phyloP scores from a whole-genome alignment of 73 alveolate genomes.

The Durusdinium trenchii region DNA sequence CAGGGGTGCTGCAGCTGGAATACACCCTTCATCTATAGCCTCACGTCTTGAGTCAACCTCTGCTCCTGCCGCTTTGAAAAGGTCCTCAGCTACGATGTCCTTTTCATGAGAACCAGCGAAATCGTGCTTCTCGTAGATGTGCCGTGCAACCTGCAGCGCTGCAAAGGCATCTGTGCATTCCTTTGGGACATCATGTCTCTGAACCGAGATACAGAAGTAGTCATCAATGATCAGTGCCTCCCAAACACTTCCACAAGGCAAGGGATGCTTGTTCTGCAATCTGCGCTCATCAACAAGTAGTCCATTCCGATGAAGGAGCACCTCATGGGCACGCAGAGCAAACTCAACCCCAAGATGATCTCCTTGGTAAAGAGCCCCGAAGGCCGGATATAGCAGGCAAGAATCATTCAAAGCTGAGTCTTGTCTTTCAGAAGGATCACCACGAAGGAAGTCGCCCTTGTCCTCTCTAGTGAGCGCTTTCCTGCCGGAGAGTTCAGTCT shows the following conservation, averaged over 20 bases:
- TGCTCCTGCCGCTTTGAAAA: conserved; percentile 7
- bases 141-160: neutral
- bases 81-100: neutral
- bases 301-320: neutral
- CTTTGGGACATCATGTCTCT: neutral
- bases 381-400: neutral
- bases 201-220: neutral
- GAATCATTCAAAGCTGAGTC: neutral
- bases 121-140: neutral
- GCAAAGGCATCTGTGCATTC: neutral
- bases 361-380: neutral
- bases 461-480: neutral
- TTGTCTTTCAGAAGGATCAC: neutral
- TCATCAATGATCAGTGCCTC: neutral
- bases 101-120: neutral
- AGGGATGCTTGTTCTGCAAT: neutral
- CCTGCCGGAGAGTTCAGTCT: neutral
- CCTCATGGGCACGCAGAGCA: neutral
- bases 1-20: neutral
- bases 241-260: neutral
- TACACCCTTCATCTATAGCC: neutral
- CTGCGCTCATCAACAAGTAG: neutral
- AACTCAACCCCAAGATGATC: conserved; percentile 39
- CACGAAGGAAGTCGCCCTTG: neutral
- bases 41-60: neutral